Base-by-base conservation (phyloP, 306 rosid genomes). In the Begonia loranthoides region DNA sequence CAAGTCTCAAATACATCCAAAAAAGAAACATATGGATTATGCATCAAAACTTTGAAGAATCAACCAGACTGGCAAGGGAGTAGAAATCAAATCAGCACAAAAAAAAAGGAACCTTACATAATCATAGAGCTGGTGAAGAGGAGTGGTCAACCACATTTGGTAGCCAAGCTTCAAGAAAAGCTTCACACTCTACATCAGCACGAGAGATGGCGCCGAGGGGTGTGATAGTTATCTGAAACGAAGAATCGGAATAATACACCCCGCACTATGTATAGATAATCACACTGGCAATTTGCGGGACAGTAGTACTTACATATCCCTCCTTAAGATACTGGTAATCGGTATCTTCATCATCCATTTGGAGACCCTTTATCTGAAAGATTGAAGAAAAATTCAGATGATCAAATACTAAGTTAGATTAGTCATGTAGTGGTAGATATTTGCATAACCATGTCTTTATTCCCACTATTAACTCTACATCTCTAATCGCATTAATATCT, bases 201-300 rank as follows among this genome's bases (percentile, higher is more conserved):
- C 34, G 59, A 49, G 85, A 70, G 52, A 80, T 63, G 66, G 82
- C 87, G 49, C 76, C 86, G 54, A 90, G 82, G 57, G 97, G 92
- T 67, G 92, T 80, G 65, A 90, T 86, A 22, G 94, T 78, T 54
- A 90, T 82, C 97, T 85, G 81, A 17, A 68, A 49, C 10, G 6
- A 59, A 22, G 8, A 13, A 4, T 48, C 9, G 11, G 33, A 33
- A 57, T 50, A 56, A 34, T 53, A 54, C 9, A 6, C 9, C 12
- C 41, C 16, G 9, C 54, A 45, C 28, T 34, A 41, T 41, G 19
- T 44, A 54, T 33, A 49, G 41, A 17, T 54, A 33, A 13, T n/a
- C 10, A 45, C 33, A 40, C 33, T 1, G 5, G 21, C 13, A 45
- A n/a, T 17, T 13, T 51, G 50, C n/a, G 16, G 17, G 14, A 51